Evolutionary conservation across 257 asterid species (phyloP).

Genomic region (Primulina huaijiensis): DNA sequence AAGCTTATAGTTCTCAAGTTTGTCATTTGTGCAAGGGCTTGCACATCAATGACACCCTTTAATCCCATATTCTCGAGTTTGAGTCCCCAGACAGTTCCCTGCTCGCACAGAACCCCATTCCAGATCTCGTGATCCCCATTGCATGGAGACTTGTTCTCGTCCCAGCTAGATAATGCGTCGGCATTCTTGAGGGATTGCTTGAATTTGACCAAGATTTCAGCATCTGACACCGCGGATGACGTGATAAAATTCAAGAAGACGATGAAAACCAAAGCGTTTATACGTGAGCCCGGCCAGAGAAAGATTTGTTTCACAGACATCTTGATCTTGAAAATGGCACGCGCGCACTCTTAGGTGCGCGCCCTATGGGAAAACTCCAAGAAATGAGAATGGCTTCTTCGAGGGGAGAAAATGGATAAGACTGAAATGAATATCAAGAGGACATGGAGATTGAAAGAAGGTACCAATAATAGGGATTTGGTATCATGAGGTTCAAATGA

Average conservation of each 20-base stretch:
- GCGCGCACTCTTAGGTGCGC: slow-evolving; percentile 51
- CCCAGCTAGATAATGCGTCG: slow-evolving; percentile 39
- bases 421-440: slow-evolving; percentile 30
- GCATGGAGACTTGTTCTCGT: slow-evolving; percentile 32
- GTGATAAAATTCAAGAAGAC: slow-evolving; percentile 10
- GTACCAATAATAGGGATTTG: slow-evolving; percentile 32
- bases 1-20: slow-evolving; percentile 55
- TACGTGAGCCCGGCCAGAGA: slow-evolving; percentile 2
- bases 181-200: slow-evolving; percentile 32
- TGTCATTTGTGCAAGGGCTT: slow-evolving; percentile 40
- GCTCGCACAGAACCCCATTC: slow-evolving; percentile 45
- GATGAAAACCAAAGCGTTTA: neutral
- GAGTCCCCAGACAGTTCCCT: slow-evolving; percentile 58
- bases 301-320: slow-evolving; percentile 25
- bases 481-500: slow-evolving; percentile 7
- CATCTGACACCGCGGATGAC: slow-evolving; percentile 30
- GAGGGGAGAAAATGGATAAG: slow-evolving; percentile 32
- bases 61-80: slow-evolving; percentile 63
- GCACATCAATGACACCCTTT: slow-evolving; percentile 56
- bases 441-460: slow-evolving; percentile 29
- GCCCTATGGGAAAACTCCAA: slow-evolving; percentile 30
- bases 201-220: slow-evolving; percentile 44
- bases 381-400: slow-evolving; percentile 28
- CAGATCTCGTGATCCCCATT: slow-evolving; percentile 32
- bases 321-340: slow-evolving; percentile 26